Base-by-base conservation (phyloP, 2,329 filamentous ascomycete genomes). In the Drechslerella stenobrocha region DNA sequence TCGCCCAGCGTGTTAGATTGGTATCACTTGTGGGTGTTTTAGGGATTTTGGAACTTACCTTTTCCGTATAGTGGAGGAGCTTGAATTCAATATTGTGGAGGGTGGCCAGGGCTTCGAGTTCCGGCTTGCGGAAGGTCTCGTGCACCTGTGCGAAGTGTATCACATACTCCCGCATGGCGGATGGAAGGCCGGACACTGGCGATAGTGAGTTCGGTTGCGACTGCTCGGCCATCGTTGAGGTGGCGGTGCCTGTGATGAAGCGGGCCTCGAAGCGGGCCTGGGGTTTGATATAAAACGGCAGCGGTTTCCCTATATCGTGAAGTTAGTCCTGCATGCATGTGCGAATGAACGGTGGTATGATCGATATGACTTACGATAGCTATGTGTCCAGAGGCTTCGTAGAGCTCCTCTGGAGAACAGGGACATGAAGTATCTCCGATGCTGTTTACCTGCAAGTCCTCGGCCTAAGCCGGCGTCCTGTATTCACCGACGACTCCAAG, bases 121-220 rank as follows among this genome's bases (percentile, higher is more conserved):
- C 93, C 2, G 91, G 84, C 58, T 85, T 80, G 35, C 92, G 87
- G 75, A 98, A 98, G n/a, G 84, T 87, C 79, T 96, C 90, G 76
- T 97, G 91, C 63, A 83, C 81, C 77, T 97, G 93, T 44, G 87
- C 87, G 75, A 97, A 90, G 73, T 92, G 88, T 70, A 98, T 85
- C 66, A 98, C 82, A 74, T 89, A 97, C 70, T 95, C 84, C 84
- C 82, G 24, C 63, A 67, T 67, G 2, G 63, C 15, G 1, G 28
- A 28, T 11, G 63, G 63, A 1, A 67, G 51, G 7, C 40, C 44
- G 9, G 34, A 60, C 26, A 66, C 34, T 6, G 63, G 45, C 22
- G 61, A 47, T 5, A 45, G 37, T 7, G 63, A 51, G 22, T 50
- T 2, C 15, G 37, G 15, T 48, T 15, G 11, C 51, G 1, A 28